Evolutionary conservation across 768 basidiomycete genomes (phyloP).

Genomic region (Agrocybe praecox): DNA sequence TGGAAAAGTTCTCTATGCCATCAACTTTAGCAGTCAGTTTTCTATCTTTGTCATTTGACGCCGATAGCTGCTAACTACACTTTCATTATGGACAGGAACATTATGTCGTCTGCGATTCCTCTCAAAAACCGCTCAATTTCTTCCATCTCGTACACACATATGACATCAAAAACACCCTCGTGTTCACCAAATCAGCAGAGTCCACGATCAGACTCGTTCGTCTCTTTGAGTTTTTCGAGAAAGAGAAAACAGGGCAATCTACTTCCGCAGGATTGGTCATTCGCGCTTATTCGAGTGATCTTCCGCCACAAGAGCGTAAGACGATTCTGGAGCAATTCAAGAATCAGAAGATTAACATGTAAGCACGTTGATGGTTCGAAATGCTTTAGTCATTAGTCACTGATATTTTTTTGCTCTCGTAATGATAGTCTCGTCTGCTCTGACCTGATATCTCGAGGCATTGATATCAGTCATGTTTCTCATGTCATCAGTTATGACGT

Average conservation of each 20-base stretch:
- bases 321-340: conserved; percentile 80
- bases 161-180: conserved; percentile 69
- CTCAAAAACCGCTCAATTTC: conserved; percentile 86
- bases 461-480: conserved; percentile 89
- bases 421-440: conserved; percentile 84
- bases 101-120: conserved; percentile 78
- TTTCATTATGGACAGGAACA: conserved; percentile 62
- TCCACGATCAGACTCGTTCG: conserved; percentile 82
- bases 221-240: conserved; percentile 82
- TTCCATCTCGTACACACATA: conserved; percentile 79
- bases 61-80: neutral
- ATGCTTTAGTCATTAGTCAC: neutral
- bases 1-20: conserved; percentile 85
- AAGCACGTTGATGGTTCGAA: conserved; percentile 28
- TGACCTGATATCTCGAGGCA: conserved; percentile 93
- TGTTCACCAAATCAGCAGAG: conserved; percentile 98
- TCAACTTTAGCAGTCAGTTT: conserved; percentile 65
- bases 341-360: conserved; percentile 83
- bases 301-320: conserved; percentile 72
- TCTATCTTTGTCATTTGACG: neutral
- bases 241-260: conserved; percentile 29
- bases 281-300: conserved; percentile 87
- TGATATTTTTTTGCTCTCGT: neutral
- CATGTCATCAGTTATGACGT: conserved; percentile 96
- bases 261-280: conserved; percentile 41